A percentile compares a stretch with the other conserved stretches of the same genome.
These are phyloP conservation scores for Solanum aculeatissimum DNA, from an alignment of 305 asterid genomes.

Conservation along the genomic window DNA sequence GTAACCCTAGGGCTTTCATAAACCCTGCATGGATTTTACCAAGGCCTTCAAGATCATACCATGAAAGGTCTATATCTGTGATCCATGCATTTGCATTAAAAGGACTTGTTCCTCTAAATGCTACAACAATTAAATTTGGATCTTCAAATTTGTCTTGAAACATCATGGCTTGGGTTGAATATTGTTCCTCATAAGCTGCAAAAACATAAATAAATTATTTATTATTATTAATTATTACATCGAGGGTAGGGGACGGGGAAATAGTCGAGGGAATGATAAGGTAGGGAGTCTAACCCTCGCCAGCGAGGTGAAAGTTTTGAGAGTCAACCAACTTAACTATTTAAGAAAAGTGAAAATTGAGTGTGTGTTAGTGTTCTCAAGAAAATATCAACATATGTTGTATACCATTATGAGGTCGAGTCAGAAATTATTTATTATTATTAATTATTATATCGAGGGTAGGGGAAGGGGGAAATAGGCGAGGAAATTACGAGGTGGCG, in stretches of 20 bases:
- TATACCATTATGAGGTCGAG: too few relatives aligned
- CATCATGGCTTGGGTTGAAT: slow-evolving; percentile 44
- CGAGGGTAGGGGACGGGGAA: not conserved
- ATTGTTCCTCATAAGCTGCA: not conserved
- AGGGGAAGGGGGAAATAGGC: too few relatives aligned
- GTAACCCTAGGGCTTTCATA: slow-evolving; percentile 41
- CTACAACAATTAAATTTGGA: slow-evolving; percentile 30
- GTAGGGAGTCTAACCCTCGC: not conserved
- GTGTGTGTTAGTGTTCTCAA: not conserved
- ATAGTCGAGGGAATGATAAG: not conserved
- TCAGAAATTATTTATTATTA: too few relatives aligned
- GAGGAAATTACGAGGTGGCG: too few relatives aligned
- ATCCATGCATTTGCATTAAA: slow-evolving; percentile 44
- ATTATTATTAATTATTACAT: not conserved
- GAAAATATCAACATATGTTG: not conserved
- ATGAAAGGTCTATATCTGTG: slow-evolving; percentile 50
- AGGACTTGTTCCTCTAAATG: slow-evolving; percentile 64
- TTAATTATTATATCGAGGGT: too few relatives aligned
- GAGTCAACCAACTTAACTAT: not conserved
- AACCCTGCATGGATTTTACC: slow-evolving; percentile 56
- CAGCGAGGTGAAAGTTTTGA: not conserved
- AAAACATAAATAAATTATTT: not conserved
- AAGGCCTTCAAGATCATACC: slow-evolving; percentile 41
- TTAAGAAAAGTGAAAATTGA: not conserved
- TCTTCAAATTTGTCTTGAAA: slow-evolving; percentile 22